A percentile compares a stretch with the other conserved stretches of the same genome.
Conservation (phyloP, 1,284 basidiomycete genomes). For the Naganishia sp. region DNA sequence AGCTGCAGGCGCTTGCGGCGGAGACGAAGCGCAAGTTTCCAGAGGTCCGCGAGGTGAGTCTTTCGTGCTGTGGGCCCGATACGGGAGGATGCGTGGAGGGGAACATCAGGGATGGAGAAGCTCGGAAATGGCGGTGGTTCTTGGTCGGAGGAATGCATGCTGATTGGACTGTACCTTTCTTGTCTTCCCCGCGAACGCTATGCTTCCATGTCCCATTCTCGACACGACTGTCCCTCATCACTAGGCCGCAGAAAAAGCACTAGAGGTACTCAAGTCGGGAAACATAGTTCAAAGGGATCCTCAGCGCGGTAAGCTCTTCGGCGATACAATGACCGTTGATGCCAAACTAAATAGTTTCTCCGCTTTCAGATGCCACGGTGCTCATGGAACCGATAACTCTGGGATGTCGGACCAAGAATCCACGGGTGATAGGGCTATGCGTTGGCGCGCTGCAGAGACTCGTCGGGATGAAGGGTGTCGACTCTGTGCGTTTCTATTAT, state of each 20-base stretch:
- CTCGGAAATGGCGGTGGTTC: background rate
- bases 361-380: conserved; percentile 66
- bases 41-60: conserved; percentile 73
- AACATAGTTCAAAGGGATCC: background rate
- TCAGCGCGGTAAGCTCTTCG: background rate
- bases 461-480: conserved; percentile 81
- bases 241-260: conserved; percentile 75
- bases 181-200: background rate
- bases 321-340: background rate
- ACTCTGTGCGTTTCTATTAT: conserved; percentile 50
- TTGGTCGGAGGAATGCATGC: background rate
- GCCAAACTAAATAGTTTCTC: conserved; percentile 34
- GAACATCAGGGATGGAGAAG: background rate
- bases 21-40: conserved; percentile 79
- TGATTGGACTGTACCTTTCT: background rate
- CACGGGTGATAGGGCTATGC: conserved; percentile 90
- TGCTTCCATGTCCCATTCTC: background rate
- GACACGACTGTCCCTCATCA: background rate
- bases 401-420: conserved; percentile 88
- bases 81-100: conserved; percentile 1
- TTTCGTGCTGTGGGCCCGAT: background rate
- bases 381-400: conserved; percentile 87
- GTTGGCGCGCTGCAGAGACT: conserved; percentile 88
- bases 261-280: conserved; percentile 68
- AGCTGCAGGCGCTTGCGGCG: conserved; percentile 68